These are phyloP conservation scores for Alternaria triticimaculans DNA, from an alignment of 2,329 filamentous ascomycete species.

Conservation along the genomic window DNA sequence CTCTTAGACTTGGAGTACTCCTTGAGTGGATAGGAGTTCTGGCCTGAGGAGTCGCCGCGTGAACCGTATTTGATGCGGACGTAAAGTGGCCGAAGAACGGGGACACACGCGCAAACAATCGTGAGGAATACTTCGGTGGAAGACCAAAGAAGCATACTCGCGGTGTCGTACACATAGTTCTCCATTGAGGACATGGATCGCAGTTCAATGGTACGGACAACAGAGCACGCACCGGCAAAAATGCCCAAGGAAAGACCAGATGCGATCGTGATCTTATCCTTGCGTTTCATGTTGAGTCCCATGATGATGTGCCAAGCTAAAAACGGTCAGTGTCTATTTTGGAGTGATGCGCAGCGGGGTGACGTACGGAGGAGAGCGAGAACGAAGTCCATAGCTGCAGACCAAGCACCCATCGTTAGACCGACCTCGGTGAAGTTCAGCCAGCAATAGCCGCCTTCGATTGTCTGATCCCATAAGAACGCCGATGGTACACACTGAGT, in stretches of 20 bases:
- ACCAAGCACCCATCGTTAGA: constrained; percentile 42
- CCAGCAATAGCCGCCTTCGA: constrained; percentile 33
- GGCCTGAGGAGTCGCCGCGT: constrained; percentile 21
- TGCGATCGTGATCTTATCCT: constrained; percentile 43
- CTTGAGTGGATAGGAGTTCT: constrained; percentile 29
- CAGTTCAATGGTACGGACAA: constrained; percentile 41
- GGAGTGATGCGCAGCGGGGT: not conserved
- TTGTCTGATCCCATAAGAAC: constrained; percentile 36
- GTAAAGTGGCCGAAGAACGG: constrained; percentile 52
- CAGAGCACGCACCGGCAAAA: constrained; percentile 41
- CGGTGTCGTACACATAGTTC: constrained; percentile 44
- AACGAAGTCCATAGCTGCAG: constrained; percentile 44
- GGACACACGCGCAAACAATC: constrained; percentile 61
- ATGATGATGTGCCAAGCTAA: constrained; percentile 41
- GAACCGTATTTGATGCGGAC: constrained; percentile 37
- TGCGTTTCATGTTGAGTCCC: constrained; percentile 45
- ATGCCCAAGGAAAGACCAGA: constrained; percentile 39
- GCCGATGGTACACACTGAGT: constrained; percentile 36
- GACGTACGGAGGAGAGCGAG: constrained; percentile 39
- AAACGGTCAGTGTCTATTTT: not conserved
- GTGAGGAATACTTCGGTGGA: constrained; percentile 55
- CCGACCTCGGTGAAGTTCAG: constrained; percentile 37
- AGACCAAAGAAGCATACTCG: constrained; percentile 42
- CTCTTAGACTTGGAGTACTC: constrained; percentile 25
- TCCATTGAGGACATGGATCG: constrained; percentile 32